phyloP scores from a whole-genome alignment of 345 rosid species.

The Euclidium syriacum region DNA sequence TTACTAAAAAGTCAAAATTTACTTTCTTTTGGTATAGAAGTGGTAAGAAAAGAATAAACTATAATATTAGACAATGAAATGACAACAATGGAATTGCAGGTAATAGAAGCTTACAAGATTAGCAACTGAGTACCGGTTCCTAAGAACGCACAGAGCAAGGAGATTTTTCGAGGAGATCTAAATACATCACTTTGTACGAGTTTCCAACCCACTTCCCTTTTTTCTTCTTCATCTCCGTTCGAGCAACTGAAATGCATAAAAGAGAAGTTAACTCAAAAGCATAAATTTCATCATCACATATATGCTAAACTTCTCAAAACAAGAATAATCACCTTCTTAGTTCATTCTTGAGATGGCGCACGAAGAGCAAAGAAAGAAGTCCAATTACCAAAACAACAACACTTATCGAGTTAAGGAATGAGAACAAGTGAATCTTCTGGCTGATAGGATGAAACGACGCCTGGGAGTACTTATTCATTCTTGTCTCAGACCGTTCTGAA shows the following conservation, averaged over 20 bases:
- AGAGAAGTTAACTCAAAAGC: constrained; percentile 7
- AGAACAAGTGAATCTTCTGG: constrained; percentile 65
- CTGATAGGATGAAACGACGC: constrained; percentile 47
- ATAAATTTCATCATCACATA: background rate
- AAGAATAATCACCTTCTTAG: constrained; percentile 43
- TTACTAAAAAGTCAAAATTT: background rate
- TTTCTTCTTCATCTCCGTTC: constrained; percentile 68
- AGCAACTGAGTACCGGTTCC: constrained; percentile 78
- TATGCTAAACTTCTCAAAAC: background rate
- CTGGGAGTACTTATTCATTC: constrained; percentile 59
- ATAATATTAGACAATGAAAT: background rate
- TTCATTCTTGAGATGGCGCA: constrained; percentile 68
- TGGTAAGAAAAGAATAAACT: background rate
- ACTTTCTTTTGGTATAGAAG: background rate
- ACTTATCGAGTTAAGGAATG: constrained; percentile 52
- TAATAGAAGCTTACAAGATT: constrained; percentile 50
- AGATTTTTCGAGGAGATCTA: constrained; percentile 50
- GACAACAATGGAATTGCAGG: background rate
- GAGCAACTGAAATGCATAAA: constrained; percentile 38
- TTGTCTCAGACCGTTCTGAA: constrained; percentile 39
- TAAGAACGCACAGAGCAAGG: constrained; percentile 67
- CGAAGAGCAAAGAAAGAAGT: constrained; percentile 47
- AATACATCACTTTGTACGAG: constrained; percentile 71
- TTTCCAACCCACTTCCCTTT: constrained; percentile 77
- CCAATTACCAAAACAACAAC: constrained; percentile 51